phyloP scores from a whole-genome alignment of 1,139 yeast species.

The Hansenula lynferdii region DNA sequence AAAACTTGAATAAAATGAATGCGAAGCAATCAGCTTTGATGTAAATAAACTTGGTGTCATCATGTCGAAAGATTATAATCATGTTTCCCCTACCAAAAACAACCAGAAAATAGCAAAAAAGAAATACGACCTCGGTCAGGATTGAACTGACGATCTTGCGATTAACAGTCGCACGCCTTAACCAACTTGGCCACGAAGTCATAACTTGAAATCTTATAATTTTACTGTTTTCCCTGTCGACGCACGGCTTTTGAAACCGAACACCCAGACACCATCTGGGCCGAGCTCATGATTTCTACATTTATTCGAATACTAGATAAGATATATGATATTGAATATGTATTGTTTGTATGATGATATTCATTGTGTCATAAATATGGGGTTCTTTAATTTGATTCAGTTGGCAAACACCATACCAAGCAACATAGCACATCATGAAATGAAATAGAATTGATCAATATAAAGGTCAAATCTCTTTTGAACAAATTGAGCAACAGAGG shows the following conservation, averaged over 20 bases:
- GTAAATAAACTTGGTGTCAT: no score
- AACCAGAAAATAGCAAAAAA: conserved; percentile 14
- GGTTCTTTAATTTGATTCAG: background rate
- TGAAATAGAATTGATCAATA: conserved; percentile 9
- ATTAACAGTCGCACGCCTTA: conserved; percentile 55
- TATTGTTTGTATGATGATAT: no score
- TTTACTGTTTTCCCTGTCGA: background rate
- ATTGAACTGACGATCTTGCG: conserved; percentile 52
- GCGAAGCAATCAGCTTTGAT: no score
- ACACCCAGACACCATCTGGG: background rate
- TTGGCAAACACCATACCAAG: background rate
- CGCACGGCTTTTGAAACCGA: background rate
- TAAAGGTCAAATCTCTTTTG: conserved; percentile 16
- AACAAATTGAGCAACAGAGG: conserved; percentile 11
- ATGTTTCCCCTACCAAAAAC: background rate
- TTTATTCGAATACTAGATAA: no score
- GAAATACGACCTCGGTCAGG: conserved; percentile 30
- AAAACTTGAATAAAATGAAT: no score
- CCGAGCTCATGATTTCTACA: no score
- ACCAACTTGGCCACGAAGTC: conserved; percentile 54
- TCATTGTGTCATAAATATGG: no score
- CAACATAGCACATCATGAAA: background rate
- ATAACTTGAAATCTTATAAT: background rate
- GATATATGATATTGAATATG: no score
- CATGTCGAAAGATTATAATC: background rate